Evolutionary conservation across 164 flowering plant species (phyloP).

Genomic region (Cinnamomum micranthum): DNA sequence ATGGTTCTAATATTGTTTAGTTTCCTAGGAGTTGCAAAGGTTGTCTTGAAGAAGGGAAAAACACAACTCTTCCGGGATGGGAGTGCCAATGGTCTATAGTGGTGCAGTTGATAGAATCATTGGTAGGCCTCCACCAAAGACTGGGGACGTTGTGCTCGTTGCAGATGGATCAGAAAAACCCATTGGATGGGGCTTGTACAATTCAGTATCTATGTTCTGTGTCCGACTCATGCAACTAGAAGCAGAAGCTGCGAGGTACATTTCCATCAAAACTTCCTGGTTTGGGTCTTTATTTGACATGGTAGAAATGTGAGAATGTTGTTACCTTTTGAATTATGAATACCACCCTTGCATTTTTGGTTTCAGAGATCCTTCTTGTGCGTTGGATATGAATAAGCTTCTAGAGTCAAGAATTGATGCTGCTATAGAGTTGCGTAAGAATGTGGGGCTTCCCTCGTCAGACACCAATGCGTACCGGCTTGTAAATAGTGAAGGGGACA

Average conservation of each 20-base stretch:
- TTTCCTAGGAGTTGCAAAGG: conserved; percentile 73
- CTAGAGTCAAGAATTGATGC: conserved; percentile 64
- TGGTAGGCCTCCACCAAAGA: conserved; percentile 85
- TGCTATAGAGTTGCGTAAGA: conserved; percentile 58
- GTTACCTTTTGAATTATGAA: not conserved
- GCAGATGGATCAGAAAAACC: conserved; percentile 91
- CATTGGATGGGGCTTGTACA: conserved; percentile 93
- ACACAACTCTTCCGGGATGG: conserved; percentile 84
- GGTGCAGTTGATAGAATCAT: conserved; percentile 95
- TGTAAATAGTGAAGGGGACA: conserved; percentile 94
- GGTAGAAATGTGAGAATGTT: not conserved
- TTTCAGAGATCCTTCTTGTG: conserved; percentile 68
- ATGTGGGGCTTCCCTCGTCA: conserved; percentile 69
- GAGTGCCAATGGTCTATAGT: conserved; percentile 95
- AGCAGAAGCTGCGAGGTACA: conserved; percentile 72
- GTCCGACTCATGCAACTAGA: conserved; percentile 95
- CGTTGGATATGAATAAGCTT: conserved; percentile 72
- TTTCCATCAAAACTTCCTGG: not conserved
- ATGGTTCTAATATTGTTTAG: not conserved
- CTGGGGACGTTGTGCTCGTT: conserved; percentile 86
- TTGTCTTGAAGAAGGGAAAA: conserved; percentile 91
- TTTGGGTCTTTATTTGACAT: not conserved
- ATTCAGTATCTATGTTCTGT: conserved; percentile 89
- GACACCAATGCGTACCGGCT: conserved; percentile 89
- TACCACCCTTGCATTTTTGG: conserved; percentile 1